Evolutionary conservation across 192 early-diverging fungal genomes (phyloP), one percentile per base, ranked within the genome.

Genomic region (Podochytrium sp.): DNA sequence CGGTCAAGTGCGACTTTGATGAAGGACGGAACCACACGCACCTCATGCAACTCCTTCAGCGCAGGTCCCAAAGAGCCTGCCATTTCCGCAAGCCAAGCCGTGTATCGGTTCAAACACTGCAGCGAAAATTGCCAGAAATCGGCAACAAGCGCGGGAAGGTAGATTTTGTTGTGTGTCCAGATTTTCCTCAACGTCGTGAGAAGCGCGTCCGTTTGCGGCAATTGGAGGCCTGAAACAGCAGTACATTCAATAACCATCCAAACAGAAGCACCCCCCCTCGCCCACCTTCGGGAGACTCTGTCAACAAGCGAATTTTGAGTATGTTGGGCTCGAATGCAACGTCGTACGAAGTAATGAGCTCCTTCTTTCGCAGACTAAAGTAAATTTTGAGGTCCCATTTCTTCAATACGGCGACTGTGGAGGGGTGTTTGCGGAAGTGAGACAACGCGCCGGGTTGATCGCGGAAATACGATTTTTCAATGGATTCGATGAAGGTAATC

Each of bases 371-470:
- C 5, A 85, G 80, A 56, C 79, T 77, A 60, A 78, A 84, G 43
- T 85, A 85, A 32, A 81, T 75, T 10, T 69, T 38, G 20, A 85
- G 42, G 35, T 85, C 78, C 84, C 84, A 85, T 55, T 75, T 73
- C 51, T 77, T 80, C 60, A 83, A 64, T 63, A 84, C 83, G 10
- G 79, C 81, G 3, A 74, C 39, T 16, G 77, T 78, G 0, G 66
- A n/a, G 0, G 67, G 55, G 50, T 77, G 74, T 16, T 27, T 47
- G 10, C 84, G 58, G 12, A 85, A 66, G 23, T 50, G 30, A 0
- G 43, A n/a, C 25, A 85, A 34, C 2, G n/a, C 20, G 6, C 39
- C 27, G 18, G 32, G 40, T 34, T 5, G 29, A n/a, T 39, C 51
- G 10, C 38, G 18, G 38, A 40, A 59, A 33, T 59, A 60, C n/a